Conservation (phyloP, 805 yeast species). For the Starmerella vitae region DNA sequence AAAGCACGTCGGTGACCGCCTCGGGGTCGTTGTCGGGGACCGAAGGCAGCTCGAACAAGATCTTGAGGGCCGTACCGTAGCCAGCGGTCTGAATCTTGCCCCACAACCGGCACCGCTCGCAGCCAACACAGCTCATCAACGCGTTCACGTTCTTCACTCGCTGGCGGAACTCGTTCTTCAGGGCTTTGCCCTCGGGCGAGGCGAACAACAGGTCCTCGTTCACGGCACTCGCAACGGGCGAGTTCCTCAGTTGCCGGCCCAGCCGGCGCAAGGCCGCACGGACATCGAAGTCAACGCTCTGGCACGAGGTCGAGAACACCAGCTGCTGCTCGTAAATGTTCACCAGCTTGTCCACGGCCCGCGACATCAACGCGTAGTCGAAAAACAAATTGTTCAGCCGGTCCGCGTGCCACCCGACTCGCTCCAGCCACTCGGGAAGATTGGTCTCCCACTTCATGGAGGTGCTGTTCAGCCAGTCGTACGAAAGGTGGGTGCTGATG, state of each 20-base stretch:
- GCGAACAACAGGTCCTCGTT: slow-evolving; percentile 39
- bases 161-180: slow-evolving; percentile 74
- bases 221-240: slow-evolving; percentile 29
- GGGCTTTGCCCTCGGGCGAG: slow-evolving; percentile 29
- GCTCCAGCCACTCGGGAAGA: slow-evolving; percentile 62
- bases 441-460: slow-evolving; percentile 79
- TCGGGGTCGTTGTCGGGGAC: slow-evolving; percentile 35
- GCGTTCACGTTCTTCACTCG: slow-evolving; percentile 83
- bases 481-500: slow-evolving; percentile 81
- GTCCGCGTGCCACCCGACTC: slow-evolving; percentile 85
- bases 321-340: slow-evolving; percentile 39
- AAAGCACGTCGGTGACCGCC: slow-evolving; percentile 35
- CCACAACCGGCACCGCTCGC: slow-evolving; percentile 96
- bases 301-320: slow-evolving; percentile 35
- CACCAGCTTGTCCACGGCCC: slow-evolving; percentile 57
- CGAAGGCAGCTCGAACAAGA: slow-evolving; percentile 62
- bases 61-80: slow-evolving; percentile 89
- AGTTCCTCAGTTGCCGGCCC: slow-evolving; percentile 24
- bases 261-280: slow-evolving; percentile 33
- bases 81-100: slow-evolving; percentile 96
- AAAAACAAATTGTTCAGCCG: slow-evolving; percentile 80
- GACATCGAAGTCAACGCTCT: slow-evolving; percentile 34
- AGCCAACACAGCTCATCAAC: slow-evolving; percentile 96
- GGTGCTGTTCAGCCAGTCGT: slow-evolving; percentile 58
- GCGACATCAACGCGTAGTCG: slow-evolving; percentile 76